Conservation (phyloP, 2,329 filamentous ascomycete species). For the Eutypa lata region DNA sequence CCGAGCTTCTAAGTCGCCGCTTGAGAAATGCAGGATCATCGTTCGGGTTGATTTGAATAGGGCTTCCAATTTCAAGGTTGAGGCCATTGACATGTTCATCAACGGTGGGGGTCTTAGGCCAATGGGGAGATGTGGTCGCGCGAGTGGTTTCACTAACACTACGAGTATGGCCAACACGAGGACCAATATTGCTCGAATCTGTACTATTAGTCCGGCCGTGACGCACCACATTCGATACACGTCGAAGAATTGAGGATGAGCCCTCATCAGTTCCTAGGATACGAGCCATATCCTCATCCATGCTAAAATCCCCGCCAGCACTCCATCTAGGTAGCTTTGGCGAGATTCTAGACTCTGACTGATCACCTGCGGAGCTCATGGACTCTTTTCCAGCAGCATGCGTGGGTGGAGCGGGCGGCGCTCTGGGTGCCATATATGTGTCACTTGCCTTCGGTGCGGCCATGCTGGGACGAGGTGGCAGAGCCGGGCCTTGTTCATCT, state of each 20-base stretch:
- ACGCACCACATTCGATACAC: slow-evolving; percentile 89
- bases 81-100: slow-evolving; percentile 49
- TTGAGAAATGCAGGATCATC: slow-evolving; percentile 68
- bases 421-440: slow-evolving; percentile 57
- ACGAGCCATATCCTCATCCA: slow-evolving; percentile 94
- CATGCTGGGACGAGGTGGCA: slow-evolving; percentile 23
- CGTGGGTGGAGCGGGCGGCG: slow-evolving; percentile 51
- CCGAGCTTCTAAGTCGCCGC: slow-evolving; percentile 75
- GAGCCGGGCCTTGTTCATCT: slow-evolving; percentile 21
- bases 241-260: slow-evolving; percentile 76
- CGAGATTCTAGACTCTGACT: slow-evolving; percentile 50
- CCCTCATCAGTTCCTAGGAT: slow-evolving; percentile 77
- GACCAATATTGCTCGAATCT: slow-evolving; percentile 45
- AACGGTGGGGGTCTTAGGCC: slow-evolving; percentile 65
- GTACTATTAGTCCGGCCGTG: slow-evolving; percentile 88
- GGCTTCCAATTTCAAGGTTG: slow-evolving; percentile 67
- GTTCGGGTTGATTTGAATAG: slow-evolving; percentile 57
- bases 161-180: slow-evolving; percentile 50
- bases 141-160: slow-evolving; percentile 68
- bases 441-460: slow-evolving; percentile 44
- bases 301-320: slow-evolving; percentile 79
- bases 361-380: slow-evolving; percentile 36
- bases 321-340: slow-evolving; percentile 73
- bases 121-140: slow-evolving; percentile 62
- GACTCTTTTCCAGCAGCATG: slow-evolving; percentile 46